phyloP scores from a whole-genome alignment of 2,329 filamentous ascomycete genomes.

The Teratosphaeriaceae sp. region DNA sequence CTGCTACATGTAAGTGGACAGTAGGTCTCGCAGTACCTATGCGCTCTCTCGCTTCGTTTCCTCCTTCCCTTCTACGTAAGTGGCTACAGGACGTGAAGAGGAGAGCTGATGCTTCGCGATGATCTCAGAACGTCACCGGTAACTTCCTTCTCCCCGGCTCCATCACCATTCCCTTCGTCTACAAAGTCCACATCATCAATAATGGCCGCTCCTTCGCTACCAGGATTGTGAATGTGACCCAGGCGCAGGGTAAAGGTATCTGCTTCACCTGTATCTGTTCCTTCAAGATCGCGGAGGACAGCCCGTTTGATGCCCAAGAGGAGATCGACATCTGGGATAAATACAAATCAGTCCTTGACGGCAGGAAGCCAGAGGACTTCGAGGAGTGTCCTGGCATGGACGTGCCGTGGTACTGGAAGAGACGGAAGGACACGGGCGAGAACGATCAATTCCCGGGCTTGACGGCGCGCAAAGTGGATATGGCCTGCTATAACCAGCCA shows the following conservation, averaged over 20 bases:
- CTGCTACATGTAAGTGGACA: conserved; percentile 41
- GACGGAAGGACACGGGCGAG: conserved; percentile 27
- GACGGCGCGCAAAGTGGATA: conserved; percentile 47
- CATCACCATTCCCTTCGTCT: conserved; percentile 33
- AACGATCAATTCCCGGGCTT: conserved; percentile 40
- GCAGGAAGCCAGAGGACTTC: conserved; percentile 27
- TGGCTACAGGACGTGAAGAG: not conserved
- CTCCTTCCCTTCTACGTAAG: not conserved
- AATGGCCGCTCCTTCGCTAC: conserved; percentile 48
- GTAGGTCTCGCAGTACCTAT: conserved; percentile 5
- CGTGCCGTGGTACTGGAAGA: conserved; percentile 29
- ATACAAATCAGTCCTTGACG: conserved; percentile 29
- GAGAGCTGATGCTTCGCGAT: conserved; percentile 9
- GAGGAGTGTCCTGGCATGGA: conserved; percentile 32
- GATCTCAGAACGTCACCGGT: conserved; percentile 44
- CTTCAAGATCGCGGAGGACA: conserved; percentile 43
- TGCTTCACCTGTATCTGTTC: conserved; percentile 49
- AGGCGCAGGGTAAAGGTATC: conserved; percentile 38
- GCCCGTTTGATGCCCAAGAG: conserved; percentile 30
- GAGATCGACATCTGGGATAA: conserved; percentile 28
- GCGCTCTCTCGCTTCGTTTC: not conserved
- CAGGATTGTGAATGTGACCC: conserved; percentile 46
- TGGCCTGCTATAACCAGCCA: conserved; percentile 41
- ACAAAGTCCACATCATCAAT: conserved; percentile 44
- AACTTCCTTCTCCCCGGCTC: conserved; percentile 33